Conservation (phyloP, 1,284 basidiomycete genomes). For the Naganishia sp. region DNA sequence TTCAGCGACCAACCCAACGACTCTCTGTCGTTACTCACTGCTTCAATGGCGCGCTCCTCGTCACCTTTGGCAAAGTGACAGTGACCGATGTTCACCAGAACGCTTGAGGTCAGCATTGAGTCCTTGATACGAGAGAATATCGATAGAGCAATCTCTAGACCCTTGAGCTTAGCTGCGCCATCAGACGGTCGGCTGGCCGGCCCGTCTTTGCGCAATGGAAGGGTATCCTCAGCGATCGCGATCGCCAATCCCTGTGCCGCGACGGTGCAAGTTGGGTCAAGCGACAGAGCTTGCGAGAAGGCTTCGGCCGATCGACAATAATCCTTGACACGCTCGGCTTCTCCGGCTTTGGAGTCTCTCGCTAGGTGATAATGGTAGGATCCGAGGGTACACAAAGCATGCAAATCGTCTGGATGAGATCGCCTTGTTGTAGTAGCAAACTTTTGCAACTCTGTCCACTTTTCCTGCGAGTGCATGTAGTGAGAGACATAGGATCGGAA, state of each 20-base stretch:
- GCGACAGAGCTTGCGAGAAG: conserved; percentile 80
- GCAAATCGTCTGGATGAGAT: conserved; percentile 80
- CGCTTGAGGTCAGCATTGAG: conserved; percentile 76
- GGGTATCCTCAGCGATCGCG: conserved; percentile 81
- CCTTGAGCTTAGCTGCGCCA: conserved; percentile 58
- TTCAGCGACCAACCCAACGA: conserved; percentile 30
- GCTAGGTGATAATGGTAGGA: conserved; percentile 81
- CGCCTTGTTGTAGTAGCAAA: conserved; percentile 82
- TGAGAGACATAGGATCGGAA: conserved; percentile 50
- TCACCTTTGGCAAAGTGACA: conserved; percentile 88
- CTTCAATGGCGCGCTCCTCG: conserved; percentile 89
- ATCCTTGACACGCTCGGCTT: conserved; percentile 68
- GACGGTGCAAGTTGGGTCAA: conserved; percentile 80
- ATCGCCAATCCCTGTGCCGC: conserved; percentile 93
- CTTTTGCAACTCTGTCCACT: conserved; percentile 64
- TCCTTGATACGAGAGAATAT: conserved; percentile 87
- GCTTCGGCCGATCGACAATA: conserved; percentile 82
- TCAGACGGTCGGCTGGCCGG: conserved; percentile 43
- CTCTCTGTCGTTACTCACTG: conserved; percentile 62
- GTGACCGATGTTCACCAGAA: conserved; percentile 92
- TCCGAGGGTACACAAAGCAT: conserved; percentile 82
- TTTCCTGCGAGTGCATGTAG: conserved; percentile 32
- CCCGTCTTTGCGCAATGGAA: conserved; percentile 57
- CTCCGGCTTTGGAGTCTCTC: conserved; percentile 58
- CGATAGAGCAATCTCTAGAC: conserved; percentile 78